Conservation (phyloP, 2,329 filamentous ascomycete species). For the Aspergillus pseudoviridinutans region DNA sequence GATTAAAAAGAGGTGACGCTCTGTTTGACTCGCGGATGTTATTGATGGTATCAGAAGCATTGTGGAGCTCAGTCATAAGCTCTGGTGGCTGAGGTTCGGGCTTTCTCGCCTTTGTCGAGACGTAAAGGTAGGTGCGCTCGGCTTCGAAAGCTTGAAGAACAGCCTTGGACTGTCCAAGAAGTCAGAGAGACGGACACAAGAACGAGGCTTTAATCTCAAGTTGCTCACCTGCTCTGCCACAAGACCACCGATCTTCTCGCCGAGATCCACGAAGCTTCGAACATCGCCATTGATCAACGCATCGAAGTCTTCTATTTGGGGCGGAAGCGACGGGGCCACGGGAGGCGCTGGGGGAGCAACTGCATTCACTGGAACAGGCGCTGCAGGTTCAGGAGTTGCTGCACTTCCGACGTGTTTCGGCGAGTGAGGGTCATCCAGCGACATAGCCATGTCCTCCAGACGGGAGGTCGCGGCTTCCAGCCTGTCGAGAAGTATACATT, state of each 20-base stretch:
- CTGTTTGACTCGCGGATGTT: slow-evolving; percentile 80
- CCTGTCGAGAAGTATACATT: slow-evolving; percentile 57
- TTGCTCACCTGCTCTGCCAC: slow-evolving; percentile 71
- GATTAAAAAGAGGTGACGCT: slow-evolving; percentile 68
- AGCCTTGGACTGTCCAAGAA: slow-evolving; percentile 46
- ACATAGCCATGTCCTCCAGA: slow-evolving; percentile 90
- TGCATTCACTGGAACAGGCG: slow-evolving; percentile 24
- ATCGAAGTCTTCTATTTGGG: slow-evolving; percentile 85
- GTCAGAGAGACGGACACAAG: slow-evolving; percentile 9
- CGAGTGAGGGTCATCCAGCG: slow-evolving; percentile 52
- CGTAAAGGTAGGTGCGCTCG: slow-evolving; percentile 81
- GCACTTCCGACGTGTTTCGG: slow-evolving; percentile 30
- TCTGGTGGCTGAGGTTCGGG: slow-evolving; percentile 71
- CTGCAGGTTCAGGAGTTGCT: slow-evolving; percentile 20
- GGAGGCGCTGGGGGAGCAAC: slow-evolving; percentile 46
- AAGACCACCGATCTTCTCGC: slow-evolving; percentile 70
- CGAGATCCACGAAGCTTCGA: slow-evolving; percentile 71
- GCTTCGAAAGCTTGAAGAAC: slow-evolving; percentile 69
- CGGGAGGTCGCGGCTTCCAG: slow-evolving; percentile 95
- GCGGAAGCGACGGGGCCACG: slow-evolving; percentile 60
- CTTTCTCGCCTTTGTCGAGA: slow-evolving; percentile 88
- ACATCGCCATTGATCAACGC: slow-evolving; percentile 69
- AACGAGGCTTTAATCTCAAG: background rate
- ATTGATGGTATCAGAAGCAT: slow-evolving; percentile 72
- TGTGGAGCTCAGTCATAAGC: slow-evolving; percentile 81